phyloP scores from a whole-genome alignment of 495 filamentous ascomycete genomes.

The Penicillium cataractarum region DNA sequence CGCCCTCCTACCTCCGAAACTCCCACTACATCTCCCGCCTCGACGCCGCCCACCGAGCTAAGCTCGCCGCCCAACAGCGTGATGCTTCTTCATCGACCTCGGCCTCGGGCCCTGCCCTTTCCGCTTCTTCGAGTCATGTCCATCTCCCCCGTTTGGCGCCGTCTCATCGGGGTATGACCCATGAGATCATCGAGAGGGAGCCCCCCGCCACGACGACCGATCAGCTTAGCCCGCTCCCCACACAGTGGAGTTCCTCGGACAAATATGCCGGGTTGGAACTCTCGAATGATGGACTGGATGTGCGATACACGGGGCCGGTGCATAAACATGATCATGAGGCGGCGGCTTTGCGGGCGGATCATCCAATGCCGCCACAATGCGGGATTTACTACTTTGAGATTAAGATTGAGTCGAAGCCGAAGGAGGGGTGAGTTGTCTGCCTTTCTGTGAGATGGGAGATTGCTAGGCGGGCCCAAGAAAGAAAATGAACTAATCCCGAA shows the following conservation, averaged over 20 bases:
- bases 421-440: conserved; percentile 73
- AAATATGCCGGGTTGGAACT: conserved; percentile 76
- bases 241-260: conserved; percentile 79
- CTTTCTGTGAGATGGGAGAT: not conserved
- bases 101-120: conserved; percentile 52
- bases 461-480: not conserved
- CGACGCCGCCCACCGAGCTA: conserved; percentile 67
- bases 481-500: not conserved
- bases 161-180: conserved; percentile 80
- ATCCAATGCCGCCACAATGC: conserved; percentile 87
- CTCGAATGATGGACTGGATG: conserved; percentile 72
- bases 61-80: conserved; percentile 56
- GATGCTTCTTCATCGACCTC: conserved; percentile 43
- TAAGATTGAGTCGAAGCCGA: conserved; percentile 78
- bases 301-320: conserved; percentile 67
- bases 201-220: conserved; percentile 54
- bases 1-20: conserved; percentile 77
- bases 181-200: conserved; percentile 82
- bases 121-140: conserved; percentile 64
- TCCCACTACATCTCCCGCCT: conserved; percentile 78
- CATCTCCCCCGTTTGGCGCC: conserved; percentile 68
- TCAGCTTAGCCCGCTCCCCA: conserved; percentile 68
- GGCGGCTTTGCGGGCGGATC: conserved; percentile 80
- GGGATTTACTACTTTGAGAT: conserved; percentile 98
- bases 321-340: conserved; percentile 80